Base-by-base conservation (phyloP, 2,329 filamentous ascomycete species). In the Albifimbria verrucaria region DNA sequence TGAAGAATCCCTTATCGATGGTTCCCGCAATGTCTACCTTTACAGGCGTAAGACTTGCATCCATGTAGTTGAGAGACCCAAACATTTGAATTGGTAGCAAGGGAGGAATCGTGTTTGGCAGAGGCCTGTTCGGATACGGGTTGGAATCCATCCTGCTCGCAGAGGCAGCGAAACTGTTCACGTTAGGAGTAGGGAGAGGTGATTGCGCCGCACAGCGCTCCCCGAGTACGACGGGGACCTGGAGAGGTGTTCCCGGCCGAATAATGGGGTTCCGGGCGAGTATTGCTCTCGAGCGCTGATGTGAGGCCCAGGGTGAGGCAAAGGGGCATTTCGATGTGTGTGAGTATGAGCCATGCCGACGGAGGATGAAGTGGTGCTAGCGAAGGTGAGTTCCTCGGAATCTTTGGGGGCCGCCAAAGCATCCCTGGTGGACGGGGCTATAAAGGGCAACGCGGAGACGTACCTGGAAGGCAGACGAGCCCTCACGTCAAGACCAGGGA, bases 1-100 rank as follows among this genome's bases (percentile, higher is more conserved):
- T 76, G 67, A 96, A 96, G 72, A 96, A 95, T 0, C 92, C 92
- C 63, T 96, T 95, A 68, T 95, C 90, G 55, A 96, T 91, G 62
- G 85, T 87, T 32, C 89, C 90, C 25, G 86, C 79, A 57, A 96
- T 89, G 15, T 89, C 87, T 20, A 89, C 80, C 57, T 85, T 86
- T 59, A 94, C 79, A 1, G 77, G 74, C 2, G 75, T 73, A 47
- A 61, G 59, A 15, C 61, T 67, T 7, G 64, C 68, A 48, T 89
- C 81, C 3, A 71, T 75, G 61, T 86, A 87, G 52, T 79, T 77
- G 52, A 91, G 78, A n/a, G 79, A 79, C 41, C 83, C 82, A 50
- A 86, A 74, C 36, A 76, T 77, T 24, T 75, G 74, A 50, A 82
- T 72, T 7, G 73, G 58, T 57, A 72, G 65, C 21, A 86, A 72